Evolutionary conservation across 192 early-diverging fungal genomes (phyloP).

Genomic region (Podila clonocystis): DNA sequence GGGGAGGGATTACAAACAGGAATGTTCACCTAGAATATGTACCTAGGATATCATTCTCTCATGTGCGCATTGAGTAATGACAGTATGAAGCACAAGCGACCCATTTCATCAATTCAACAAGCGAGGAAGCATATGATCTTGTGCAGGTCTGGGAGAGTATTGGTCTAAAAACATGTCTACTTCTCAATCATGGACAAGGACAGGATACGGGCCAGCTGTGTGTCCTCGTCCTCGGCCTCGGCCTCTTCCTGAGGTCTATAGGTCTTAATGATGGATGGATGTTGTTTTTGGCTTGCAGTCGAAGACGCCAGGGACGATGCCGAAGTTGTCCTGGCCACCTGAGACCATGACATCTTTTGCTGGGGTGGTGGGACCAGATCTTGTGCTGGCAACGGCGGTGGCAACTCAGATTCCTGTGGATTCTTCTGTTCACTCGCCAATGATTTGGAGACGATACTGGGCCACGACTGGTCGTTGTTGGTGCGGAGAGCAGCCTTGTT

Average conservation of each 20-base stretch:
- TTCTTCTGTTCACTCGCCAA: neutral
- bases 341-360: slow-evolving; percentile 41
- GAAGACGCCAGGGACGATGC: neutral
- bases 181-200: slow-evolving; percentile 46
- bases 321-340: slow-evolving; percentile 22
- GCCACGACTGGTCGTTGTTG: slow-evolving; percentile 10
- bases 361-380: neutral
- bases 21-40: no score
- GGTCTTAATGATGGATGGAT: slow-evolving; percentile 25
- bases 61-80: no score
- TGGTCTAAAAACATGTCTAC: slow-evolving; percentile 3
- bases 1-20: no score
- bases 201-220: slow-evolving; percentile 39
- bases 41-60: no score
- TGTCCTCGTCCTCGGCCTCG: slow-evolving; percentile 49
- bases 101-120: neutral
- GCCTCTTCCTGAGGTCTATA: slow-evolving; percentile 31
- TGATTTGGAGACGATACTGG: slow-evolving; percentile 6
- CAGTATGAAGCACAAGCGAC: no score
- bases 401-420: neutral
- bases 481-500: neutral
- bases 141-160: neutral
- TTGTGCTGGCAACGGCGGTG: neutral
- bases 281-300: neutral
- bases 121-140: neutral